phyloP scores from a whole-genome alignment of 1,284 basidiomycete genomes.

The Sutorius eximius region DNA sequence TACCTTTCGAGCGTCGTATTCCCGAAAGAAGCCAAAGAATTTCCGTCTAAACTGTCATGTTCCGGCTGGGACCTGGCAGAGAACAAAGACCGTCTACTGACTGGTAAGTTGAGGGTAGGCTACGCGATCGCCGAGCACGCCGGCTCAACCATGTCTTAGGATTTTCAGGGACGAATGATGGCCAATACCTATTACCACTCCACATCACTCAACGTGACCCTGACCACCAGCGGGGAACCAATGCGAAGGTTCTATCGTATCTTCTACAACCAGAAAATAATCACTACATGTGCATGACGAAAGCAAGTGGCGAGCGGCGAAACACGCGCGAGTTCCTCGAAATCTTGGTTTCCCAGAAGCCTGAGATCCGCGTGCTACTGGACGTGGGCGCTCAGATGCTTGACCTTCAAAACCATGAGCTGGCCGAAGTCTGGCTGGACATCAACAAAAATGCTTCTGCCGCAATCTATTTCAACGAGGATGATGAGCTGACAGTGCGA shows the following conservation, averaged over 20 bases:
- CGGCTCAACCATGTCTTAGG: background rate
- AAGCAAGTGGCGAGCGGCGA: constrained; percentile 22
- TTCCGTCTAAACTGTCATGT: constrained; percentile 44
- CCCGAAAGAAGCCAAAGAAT: constrained; percentile 41
- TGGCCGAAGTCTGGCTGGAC: constrained; percentile 44
- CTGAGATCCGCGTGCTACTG: constrained; percentile 45
- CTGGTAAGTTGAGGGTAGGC: constrained; percentile 3
- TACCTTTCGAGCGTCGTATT: constrained; percentile 37
- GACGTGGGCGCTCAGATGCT: constrained; percentile 61
- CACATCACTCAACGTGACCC: constrained; percentile 14
- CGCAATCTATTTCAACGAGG: constrained; percentile 47
- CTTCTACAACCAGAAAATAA: constrained; percentile 47
- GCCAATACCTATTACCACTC: constrained; percentile 9
- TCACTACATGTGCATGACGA: constrained; percentile 32
- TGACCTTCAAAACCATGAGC: constrained; percentile 46
- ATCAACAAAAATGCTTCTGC: constrained; percentile 36
- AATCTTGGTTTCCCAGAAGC: constrained; percentile 34
- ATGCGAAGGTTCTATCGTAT: constrained; percentile 43
- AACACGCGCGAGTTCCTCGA: constrained; percentile 36
- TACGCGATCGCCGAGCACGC: background rate
- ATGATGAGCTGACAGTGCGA: constrained; percentile 44
- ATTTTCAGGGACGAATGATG: constrained; percentile 23
- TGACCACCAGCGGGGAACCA: constrained; percentile 16
- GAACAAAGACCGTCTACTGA: background rate
- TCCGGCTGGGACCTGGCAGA: constrained; percentile 55